A percentile compares a stretch with the other conserved stretches of the same genome.
Evolutionary conservation across 106 monocot genomes (phyloP).

Genomic region (Dendrobium huoshanense): DNA sequence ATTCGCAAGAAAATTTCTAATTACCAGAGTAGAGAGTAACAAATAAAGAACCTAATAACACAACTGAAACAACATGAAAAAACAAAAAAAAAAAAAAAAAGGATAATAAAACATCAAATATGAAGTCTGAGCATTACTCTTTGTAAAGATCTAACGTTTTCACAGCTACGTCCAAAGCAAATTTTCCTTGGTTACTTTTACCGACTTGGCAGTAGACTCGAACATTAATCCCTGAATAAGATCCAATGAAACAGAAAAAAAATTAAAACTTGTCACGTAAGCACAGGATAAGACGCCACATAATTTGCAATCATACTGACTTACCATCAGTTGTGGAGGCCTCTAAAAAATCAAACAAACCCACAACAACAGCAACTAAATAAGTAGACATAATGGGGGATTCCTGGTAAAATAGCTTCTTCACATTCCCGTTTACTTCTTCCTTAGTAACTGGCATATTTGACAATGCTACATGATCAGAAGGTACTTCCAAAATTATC

Average conservation of each 20-base stretch:
- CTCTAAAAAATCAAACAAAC: slow-evolving; percentile 89
- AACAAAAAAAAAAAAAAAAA: background rate
- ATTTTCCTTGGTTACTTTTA: slow-evolving; percentile 77
- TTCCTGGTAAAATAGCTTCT: slow-evolving; percentile 63
- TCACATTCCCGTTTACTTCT: slow-evolving; percentile 41
- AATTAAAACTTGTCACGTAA: background rate
- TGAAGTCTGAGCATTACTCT: slow-evolving; percentile 29
- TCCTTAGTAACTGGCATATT: slow-evolving; percentile 81
- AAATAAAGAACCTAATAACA: background rate
- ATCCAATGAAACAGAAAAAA: background rate
- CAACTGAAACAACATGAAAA: background rate
- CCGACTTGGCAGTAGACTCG: slow-evolving; percentile 87
- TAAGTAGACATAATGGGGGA: slow-evolving; percentile 98
- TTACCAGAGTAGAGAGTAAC: background rate
- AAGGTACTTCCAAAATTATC: slow-evolving; percentile 80
- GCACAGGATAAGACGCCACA: background rate
- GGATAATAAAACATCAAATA: background rate
- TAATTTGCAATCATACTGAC: background rate
- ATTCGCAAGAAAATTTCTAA: background rate
- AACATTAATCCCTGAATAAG: slow-evolving; percentile 54
- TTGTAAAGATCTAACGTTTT: slow-evolving; percentile 69
- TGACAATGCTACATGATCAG: slow-evolving; percentile 80
- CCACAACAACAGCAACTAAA: slow-evolving; percentile 88
- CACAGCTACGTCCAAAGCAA: slow-evolving; percentile 93
- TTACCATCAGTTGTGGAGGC: slow-evolving; percentile 58